These are phyloP conservation scores for Petrea volubilis DNA, from an alignment of 257 asterid genomes.

Conservation along the genomic window DNA sequence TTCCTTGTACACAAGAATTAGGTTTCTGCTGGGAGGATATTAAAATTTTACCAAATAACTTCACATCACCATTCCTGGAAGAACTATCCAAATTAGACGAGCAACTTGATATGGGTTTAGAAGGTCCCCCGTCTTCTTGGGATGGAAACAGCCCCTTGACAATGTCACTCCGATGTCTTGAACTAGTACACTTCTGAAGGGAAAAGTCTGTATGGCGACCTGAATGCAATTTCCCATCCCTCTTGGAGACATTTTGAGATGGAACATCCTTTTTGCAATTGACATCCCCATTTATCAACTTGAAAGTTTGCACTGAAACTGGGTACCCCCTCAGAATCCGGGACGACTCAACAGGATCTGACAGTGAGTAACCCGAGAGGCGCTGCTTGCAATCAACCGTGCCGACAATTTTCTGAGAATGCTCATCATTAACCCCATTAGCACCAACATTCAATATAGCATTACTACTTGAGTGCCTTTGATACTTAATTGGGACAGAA, in stretches of 20 bases:
- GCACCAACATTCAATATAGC: slow-evolving; percentile 29
- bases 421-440: slow-evolving; percentile 30
- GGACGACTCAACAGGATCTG: slow-evolving; percentile 42
- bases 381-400: slow-evolving; percentile 40
- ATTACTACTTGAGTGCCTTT: slow-evolving; percentile 35
- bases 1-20: slow-evolving; percentile 28
- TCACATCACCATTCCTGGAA: slow-evolving; percentile 71
- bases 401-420: slow-evolving; percentile 30
- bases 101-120: slow-evolving; percentile 40
- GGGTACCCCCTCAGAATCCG: slow-evolving; percentile 58
- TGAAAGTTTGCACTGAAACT: slow-evolving; percentile 43
- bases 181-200: slow-evolving; percentile 56
- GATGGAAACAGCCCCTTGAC: slow-evolving; percentile 37
- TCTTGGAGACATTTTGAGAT: slow-evolving; percentile 32
- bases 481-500: slow-evolving; percentile 52
- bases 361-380: slow-evolving; percentile 31
- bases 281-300: slow-evolving; percentile 43
- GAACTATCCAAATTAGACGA: slow-evolving; percentile 61
- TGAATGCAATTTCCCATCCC: slow-evolving; percentile 35
- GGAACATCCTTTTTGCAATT: slow-evolving; percentile 38
- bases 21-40: slow-evolving; percentile 57
- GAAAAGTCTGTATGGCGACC: slow-evolving; percentile 35
- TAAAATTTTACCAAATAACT: slow-evolving; percentile 88
- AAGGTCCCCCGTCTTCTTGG: slow-evolving; percentile 32
- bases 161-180: slow-evolving; percentile 33